Base-by-base conservation (phyloP, 805 yeast genomes). In the Candida tammaniensis region DNA sequence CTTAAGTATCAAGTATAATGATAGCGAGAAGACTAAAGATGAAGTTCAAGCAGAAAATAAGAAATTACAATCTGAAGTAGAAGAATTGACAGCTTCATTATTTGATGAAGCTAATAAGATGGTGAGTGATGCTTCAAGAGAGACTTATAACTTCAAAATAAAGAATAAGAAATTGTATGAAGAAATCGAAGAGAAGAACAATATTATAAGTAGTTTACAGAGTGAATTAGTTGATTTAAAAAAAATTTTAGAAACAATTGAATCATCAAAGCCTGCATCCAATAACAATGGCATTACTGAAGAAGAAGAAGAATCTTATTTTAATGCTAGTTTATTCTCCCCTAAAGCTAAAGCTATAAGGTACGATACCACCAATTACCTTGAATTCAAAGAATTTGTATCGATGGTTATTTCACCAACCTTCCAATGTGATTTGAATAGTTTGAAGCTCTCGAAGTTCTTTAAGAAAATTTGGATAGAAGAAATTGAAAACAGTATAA, bases 91-190 rank as follows among this genome's bases (percentile, higher is more conserved):
- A 1, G 86, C 81, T 1, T 77, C 88, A 1, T 60, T 86, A 20
- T 86, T 86, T 52, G 82, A 77, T 42, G 93, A 87, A 52, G 96
- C 96, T 10, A 86, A 86, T 52, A 71, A 73, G 31, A 85, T 86
- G 86, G 96, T 86, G 5, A 77, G 82, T 31, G 76, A 80, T 42
- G 95, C 95, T 0, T 76, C 85, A 40, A 69, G 77, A 34, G 83
- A 81, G 37, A 74, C 80, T 4, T 71, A 80, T 50, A 77, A 75
- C 21, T 68, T 68, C 41, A 78, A 80, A 46, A 57, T 74, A 31
- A 76, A 79, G 44, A 83, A 83, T 47, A 61, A 71, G 21, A 78
- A 72, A 43, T 54, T 84, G 30, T 49, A 54, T 27, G 72, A 67
- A 46, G 72, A 67, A 43, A 52, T 85, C 23, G 71, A 68, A 23